A percentile compares a stretch with the other conserved stretches of the same genome.
These are phyloP conservation scores for Priceomyces carsonii DNA, from an alignment of 805 yeast genomes.

Conservation along the genomic window DNA sequence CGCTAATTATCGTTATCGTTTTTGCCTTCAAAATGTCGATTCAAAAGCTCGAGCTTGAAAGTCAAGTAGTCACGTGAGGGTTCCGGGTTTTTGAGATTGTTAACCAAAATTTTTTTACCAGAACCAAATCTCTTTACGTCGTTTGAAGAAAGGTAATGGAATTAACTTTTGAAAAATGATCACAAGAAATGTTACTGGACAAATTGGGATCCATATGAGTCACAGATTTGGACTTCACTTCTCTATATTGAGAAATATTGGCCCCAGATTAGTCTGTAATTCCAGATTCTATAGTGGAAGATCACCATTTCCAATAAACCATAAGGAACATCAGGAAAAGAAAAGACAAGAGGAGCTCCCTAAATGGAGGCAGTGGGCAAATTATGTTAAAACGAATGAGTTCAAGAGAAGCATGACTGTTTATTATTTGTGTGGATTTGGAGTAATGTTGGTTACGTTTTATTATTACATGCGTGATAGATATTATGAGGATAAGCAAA, in stretches of 20 bases:
- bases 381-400: constrained; percentile 48
- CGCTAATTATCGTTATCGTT: background rate
- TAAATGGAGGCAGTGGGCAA: constrained; percentile 40
- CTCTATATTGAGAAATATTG: no score
- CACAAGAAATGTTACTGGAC: no score
- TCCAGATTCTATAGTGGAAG: constrained; percentile 12
- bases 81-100: no score
- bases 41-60: no score
- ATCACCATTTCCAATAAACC: constrained; percentile 37
- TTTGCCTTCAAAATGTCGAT: constrained; percentile 5
- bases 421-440: constrained; percentile 61
- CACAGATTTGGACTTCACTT: no score
- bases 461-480: constrained; percentile 66
- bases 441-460: constrained; percentile 57
- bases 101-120: no score
- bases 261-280: no score
- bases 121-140: no score
- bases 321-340: constrained; percentile 27
- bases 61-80: no score
- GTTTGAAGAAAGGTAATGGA: no score
- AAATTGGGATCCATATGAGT: no score
- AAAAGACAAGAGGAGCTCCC: constrained; percentile 31
- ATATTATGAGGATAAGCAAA: constrained; percentile 63
- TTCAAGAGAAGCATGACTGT: constrained; percentile 62
- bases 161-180: no score